Percentiles rank a stretch among this genome's conserved stretches.
Conservation (phyloP, 352 stramenopile genomes). For the Globisporangium okanoganense region DNA sequence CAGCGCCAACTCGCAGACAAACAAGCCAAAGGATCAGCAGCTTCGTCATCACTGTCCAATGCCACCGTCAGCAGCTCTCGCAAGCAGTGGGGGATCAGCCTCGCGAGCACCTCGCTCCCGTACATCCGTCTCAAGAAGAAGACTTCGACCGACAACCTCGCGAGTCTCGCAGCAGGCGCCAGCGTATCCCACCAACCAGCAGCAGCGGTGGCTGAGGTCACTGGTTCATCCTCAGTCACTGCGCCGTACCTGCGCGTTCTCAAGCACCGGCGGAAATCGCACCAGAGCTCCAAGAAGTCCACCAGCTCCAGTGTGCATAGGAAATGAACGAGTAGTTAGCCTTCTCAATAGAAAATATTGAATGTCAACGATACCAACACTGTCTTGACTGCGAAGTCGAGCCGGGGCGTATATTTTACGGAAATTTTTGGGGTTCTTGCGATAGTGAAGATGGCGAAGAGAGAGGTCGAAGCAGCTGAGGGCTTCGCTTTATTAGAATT, state of each 20-base stretch:
- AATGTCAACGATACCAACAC: not conserved
- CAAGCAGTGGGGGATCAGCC: slow-evolving; percentile 51
- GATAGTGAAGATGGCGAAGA: not conserved
- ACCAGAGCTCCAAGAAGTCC: slow-evolving; percentile 12
- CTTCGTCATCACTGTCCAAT: not conserved
- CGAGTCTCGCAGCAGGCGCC: not conserved
- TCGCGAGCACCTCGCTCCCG: slow-evolving; percentile 54
- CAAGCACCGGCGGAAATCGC: slow-evolving; percentile 49
- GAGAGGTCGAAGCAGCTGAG: not conserved
- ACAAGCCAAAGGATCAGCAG: not conserved
- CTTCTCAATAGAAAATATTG: not conserved
- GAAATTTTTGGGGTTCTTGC: not conserved
- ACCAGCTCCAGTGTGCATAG: slow-evolving; percentile 8
- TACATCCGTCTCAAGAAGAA: slow-evolving; percentile 78
- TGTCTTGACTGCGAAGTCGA: not conserved
- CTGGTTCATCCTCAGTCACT: slow-evolving; percentile 17
- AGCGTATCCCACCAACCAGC: not conserved
- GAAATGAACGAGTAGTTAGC: not conserved
- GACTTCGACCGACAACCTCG: slow-evolving; percentile 19
- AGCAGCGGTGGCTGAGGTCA: not conserved
- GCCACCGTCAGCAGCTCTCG: slow-evolving; percentile 7
- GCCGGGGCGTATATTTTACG: not conserved
- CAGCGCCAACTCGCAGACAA: not conserved
- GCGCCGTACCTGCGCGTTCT: slow-evolving; percentile 74
- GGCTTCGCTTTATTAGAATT: slow-evolving; percentile 5